A percentile compares a stretch with the other conserved stretches of the same genome.
These are phyloP conservation scores for Boechera divaricarpa DNA, from an alignment of 345 rosid species.

Conservation along the genomic window DNA sequence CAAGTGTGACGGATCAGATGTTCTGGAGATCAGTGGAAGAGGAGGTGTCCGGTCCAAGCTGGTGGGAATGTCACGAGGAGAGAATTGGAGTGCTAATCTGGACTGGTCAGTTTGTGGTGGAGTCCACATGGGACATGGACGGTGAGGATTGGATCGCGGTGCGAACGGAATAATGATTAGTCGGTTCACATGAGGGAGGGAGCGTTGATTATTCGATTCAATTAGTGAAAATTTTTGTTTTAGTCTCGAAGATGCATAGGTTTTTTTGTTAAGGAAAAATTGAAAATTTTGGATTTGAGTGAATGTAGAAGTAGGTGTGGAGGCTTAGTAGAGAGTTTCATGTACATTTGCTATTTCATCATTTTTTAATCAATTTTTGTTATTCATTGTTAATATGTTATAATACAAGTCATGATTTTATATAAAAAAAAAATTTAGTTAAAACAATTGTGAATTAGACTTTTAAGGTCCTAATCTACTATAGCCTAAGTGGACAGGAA, in stretches of 20 bases:
- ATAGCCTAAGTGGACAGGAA: neutral
- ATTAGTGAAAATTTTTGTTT: neutral
- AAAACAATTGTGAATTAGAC: neutral
- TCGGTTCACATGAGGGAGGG: slow-evolving; percentile 35
- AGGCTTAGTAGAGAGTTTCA: slow-evolving; percentile 3
- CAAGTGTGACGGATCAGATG: slow-evolving; percentile 71
- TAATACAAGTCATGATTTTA: neutral
- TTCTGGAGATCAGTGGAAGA: slow-evolving; percentile 59
- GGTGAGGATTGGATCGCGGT: slow-evolving; percentile 64
- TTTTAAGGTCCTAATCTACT: neutral
- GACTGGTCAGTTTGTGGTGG: slow-evolving; percentile 30
- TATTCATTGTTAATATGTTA: slow-evolving; percentile 9
- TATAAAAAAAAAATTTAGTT: neutral
- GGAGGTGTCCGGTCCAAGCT: slow-evolving; percentile 20
- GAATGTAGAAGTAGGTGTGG: neutral
- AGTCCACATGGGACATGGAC: slow-evolving; percentile 54
- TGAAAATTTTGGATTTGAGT: slow-evolving; percentile 29
- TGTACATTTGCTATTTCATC: slow-evolving; percentile 32
- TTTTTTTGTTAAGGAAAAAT: neutral
- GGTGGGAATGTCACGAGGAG: slow-evolving; percentile 44
- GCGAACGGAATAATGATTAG: slow-evolving; percentile 22
- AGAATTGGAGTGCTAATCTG: slow-evolving; percentile 58
- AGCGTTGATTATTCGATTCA: neutral
- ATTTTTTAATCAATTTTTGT: slow-evolving; percentile 14
- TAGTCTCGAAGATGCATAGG: neutral